Percentiles rank a stretch among this genome's conserved stretches.
Conservation (phyloP, 495 filamentous ascomycete genomes). For the Trichoderma virens region DNA sequence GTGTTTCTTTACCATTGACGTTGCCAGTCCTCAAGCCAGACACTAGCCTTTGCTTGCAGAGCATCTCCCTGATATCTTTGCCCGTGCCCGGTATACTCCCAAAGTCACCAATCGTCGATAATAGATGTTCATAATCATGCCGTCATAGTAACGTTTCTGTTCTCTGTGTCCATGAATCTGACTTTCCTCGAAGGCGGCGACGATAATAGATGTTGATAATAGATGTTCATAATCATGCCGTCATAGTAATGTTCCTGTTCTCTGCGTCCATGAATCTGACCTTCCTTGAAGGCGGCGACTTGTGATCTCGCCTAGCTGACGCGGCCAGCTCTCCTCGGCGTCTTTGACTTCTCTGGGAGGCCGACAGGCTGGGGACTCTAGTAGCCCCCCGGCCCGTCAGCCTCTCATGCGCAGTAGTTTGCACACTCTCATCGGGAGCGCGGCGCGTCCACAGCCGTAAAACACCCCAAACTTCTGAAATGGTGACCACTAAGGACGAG, state of each 20-base stretch:
- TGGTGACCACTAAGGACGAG: too few species aligned
- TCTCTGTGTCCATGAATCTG: slow-evolving; percentile 25
- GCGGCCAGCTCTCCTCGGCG: slow-evolving; percentile 31
- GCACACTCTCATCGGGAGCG: too few species aligned
- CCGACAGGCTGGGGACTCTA: too few species aligned
- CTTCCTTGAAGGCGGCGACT: slow-evolving; percentile 13
- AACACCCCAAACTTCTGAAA: too few species aligned
- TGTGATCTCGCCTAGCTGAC: background rate
- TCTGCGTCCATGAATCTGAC: slow-evolving; percentile 28
- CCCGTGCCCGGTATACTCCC: background rate
- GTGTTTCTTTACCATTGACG: too few species aligned
- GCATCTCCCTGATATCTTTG: background rate
- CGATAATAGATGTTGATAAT: too few species aligned
- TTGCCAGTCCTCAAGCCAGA: too few species aligned
- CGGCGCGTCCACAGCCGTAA: too few species aligned
- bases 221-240: slow-evolving; percentile 1
- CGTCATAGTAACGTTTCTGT: slow-evolving; percentile 11
- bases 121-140: background rate
- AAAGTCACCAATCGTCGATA: background rate
- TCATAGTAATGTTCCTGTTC: slow-evolving; percentile 13
- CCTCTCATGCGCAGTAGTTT: too few species aligned
- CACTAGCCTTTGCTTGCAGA: too few species aligned
- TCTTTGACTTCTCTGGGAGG: slow-evolving; percentile 55
- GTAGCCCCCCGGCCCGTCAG: too few species aligned
- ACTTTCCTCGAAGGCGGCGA: slow-evolving; percentile 18